Base-by-base conservation (phyloP, 129 eudicot species). In the Logfia minima region DNA sequence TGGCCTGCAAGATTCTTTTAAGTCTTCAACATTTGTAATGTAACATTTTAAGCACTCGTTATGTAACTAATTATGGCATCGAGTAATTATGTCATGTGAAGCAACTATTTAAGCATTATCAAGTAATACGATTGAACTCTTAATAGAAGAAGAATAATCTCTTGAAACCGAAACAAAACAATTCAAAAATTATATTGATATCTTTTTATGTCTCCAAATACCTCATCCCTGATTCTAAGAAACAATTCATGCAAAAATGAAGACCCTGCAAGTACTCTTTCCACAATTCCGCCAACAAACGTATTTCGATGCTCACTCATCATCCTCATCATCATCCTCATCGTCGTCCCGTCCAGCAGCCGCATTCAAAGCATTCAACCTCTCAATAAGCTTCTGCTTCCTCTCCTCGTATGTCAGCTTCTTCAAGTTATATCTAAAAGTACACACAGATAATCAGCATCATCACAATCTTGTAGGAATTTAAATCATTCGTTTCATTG, bases 321-420 rank as follows among this genome's bases (percentile, higher is more conserved):
- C 82, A 51, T 86, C 90, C 0, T 78, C 85, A 2, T 86, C 87
- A 4, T 83, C 87, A 17, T 60, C 26, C 26, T 24, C 88, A 32
- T 75, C 76, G 0, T 71, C 85, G n/a, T 62, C 55, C 17, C 34
- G 80, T 26, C 80, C 85, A 48, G 81, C 91, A 69, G 88, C 86
- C 1, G 88, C 79, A 77, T 84, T 87, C 58, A 87, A 82, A 41
- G 83, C 88, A 72, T 84, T 87, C 77, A 87, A 24, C 86, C 86
- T 84, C 83, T 81, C 88, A 9, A 87, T 81, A 70, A 87, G 80
- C 32, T 74, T 81, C 11, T 82, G 83, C 81, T 82, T 84, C 80
- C 88, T 84, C 79, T 87, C 85, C 22, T 84, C 88, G 43, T 78
- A 87, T 0, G 91, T 87, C 71, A 87, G 52, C 86, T 87, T 84